Evolutionary conservation across 1,284 basidiomycete genomes (phyloP).

Genomic region (Phellinidium pouzarii): DNA sequence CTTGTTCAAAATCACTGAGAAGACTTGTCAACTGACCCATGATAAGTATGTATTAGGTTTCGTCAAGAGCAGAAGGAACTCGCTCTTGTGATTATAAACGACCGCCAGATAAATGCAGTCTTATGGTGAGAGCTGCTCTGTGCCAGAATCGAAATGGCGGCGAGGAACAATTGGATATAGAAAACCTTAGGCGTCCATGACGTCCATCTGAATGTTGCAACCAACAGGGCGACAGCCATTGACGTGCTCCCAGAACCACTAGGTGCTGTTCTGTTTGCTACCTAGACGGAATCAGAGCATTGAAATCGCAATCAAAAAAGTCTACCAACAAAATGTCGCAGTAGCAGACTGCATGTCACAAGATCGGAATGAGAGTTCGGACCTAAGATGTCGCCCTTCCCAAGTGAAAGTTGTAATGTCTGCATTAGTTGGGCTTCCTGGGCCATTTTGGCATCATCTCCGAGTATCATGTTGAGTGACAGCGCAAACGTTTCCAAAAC

Average conservation of each 20-base stretch:
- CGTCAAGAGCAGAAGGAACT: not conserved
- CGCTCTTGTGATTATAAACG: slow-evolving; percentile 68
- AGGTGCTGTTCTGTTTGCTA: slow-evolving; percentile 47
- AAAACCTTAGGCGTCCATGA: slow-evolving; percentile 62
- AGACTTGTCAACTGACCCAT: slow-evolving; percentile 52
- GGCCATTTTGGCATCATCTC: slow-evolving; percentile 60
- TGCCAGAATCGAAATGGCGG: slow-evolving; percentile 53
- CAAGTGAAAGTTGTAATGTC: slow-evolving; percentile 46
- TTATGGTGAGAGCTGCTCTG: slow-evolving; percentile 36
- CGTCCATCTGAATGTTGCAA: slow-evolving; percentile 54
- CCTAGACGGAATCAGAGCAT: slow-evolving; percentile 32
- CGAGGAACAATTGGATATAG: slow-evolving; percentile 59
- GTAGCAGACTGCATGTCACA: slow-evolving; percentile 51
- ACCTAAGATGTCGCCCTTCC: slow-evolving; percentile 49
- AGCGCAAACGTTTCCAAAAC: slow-evolving; percentile 54
- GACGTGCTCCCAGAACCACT: slow-evolving; percentile 56
- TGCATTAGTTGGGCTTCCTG: slow-evolving; percentile 65
- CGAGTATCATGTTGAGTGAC: slow-evolving; percentile 51
- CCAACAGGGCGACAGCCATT: slow-evolving; percentile 48
- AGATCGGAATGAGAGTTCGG: slow-evolving; percentile 57
- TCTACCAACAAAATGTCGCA: slow-evolving; percentile 51
- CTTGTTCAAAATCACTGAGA: slow-evolving; percentile 46
- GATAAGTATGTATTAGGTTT: not conserved
- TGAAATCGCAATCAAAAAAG: not conserved
- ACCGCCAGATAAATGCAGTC: slow-evolving; percentile 50